Conservation (phyloP, 441 rosid genomes). For the Syzygium malaccense region DNA sequence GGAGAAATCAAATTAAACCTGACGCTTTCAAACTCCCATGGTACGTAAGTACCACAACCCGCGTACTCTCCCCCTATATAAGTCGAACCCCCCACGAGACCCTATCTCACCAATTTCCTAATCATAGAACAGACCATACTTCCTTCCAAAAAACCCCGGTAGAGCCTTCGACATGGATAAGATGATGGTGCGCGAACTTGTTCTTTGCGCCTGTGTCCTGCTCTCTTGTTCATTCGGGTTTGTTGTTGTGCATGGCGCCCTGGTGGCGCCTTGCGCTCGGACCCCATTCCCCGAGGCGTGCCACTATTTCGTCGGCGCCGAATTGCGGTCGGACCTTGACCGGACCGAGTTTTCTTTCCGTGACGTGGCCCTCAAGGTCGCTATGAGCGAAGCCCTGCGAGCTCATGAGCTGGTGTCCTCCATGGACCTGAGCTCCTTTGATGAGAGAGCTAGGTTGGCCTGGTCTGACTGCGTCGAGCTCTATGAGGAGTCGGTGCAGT, state of each 20-base stretch:
- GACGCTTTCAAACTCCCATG: not conserved
- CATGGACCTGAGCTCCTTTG: slow-evolving; percentile 30
- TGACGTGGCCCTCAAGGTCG: slow-evolving; percentile 31
- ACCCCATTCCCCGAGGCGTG: slow-evolving; percentile 60
- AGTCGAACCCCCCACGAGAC: slow-evolving; percentile 14
- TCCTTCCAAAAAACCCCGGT: not conserved
- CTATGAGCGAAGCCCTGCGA: slow-evolving; percentile 40
- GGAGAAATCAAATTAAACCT: not conserved
- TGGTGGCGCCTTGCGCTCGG: slow-evolving; percentile 41
- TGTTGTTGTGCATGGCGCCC: slow-evolving; percentile 10
- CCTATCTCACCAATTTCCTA: slow-evolving; percentile 1
- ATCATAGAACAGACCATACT: not conserved
- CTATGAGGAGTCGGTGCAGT: slow-evolving; percentile 41
- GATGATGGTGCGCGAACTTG: not conserved
- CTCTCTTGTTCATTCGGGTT: slow-evolving; percentile 5
- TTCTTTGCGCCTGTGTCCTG: slow-evolving; percentile 7
- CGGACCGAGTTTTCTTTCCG: slow-evolving; percentile 26
- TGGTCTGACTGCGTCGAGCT: slow-evolving; percentile 66
- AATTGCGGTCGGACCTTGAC: slow-evolving; percentile 14
- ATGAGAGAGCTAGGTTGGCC: slow-evolving; percentile 41
- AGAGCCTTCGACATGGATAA: slow-evolving; percentile 20
- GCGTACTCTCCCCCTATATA: not conserved
- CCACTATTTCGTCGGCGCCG: slow-evolving; percentile 17
- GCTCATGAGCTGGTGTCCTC: slow-evolving; percentile 36
- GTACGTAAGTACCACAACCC: not conserved